Percentiles rank a stretch among this genome's conserved stretches.
These are phyloP conservation scores for Wickerhamomyces rabaulensis DNA, from an alignment of 805 yeast genomes.

Conservation along the genomic window DNA sequence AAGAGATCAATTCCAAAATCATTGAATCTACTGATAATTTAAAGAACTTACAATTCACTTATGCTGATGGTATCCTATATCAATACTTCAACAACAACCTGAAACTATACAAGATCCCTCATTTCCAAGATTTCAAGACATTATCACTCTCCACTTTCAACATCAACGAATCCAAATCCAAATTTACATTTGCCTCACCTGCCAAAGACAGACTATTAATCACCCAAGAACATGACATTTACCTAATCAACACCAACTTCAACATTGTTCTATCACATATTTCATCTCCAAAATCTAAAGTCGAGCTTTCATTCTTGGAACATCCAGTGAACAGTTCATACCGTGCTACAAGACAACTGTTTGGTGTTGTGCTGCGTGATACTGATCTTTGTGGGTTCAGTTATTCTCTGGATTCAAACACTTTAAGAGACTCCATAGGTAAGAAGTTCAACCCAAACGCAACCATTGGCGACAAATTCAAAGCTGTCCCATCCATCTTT, in stretches of 20 bases:
- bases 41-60: conserved; percentile 10
- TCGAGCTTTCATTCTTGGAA: conserved; percentile 12
- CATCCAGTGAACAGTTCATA: conserved; percentile 5
- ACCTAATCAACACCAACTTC: conserved; percentile 32
- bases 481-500: conserved; percentile 24
- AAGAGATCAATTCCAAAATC: conserved; percentile 22
- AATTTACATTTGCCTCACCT: conserved; percentile 19
- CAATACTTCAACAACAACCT: conserved; percentile 15
- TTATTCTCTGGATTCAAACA: conserved; percentile 61
- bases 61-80: conserved; percentile 16
- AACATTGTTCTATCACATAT: conserved; percentile 19
- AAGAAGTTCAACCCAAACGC: conserved; percentile 35
- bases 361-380: conserved; percentile 16
- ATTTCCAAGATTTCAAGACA: conserved; percentile 15
- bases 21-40: conserved; percentile 12
- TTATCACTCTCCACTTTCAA: conserved; percentile 4
- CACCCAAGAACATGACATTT: conserved; percentile 22
- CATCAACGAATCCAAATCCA: conserved; percentile 1
- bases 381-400: conserved; percentile 25
- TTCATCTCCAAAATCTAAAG: conserved; percentile 12
- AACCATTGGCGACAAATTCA: conserved; percentile 9
- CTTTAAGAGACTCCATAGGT: conserved; percentile 64
- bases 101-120: conserved; percentile 18
- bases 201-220: conserved; percentile 22
- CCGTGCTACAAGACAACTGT: conserved; percentile 9